Evolutionary conservation across 2,329 filamentous ascomycete genomes (phyloP).

Genomic region (Scytalidium sp.): DNA sequence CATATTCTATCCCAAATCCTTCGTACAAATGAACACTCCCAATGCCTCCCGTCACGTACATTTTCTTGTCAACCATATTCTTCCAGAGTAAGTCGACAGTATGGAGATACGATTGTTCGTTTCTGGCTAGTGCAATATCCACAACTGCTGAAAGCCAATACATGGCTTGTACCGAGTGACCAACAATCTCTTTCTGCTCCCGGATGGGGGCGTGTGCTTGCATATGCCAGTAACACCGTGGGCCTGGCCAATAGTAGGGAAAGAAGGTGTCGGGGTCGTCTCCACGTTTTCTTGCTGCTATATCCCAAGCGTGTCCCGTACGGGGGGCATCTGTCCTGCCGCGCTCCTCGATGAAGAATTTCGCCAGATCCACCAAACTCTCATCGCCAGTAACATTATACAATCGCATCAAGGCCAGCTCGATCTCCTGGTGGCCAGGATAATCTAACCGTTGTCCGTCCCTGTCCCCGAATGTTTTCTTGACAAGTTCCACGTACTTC

Average conservation of each 20-base stretch:
- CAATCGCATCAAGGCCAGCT: background rate
- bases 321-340: background rate
- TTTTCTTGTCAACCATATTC: background rate
- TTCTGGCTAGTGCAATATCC: background rate
- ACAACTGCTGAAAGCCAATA: background rate
- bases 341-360: background rate
- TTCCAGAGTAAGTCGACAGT: background rate
- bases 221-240: background rate
- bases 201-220: background rate
- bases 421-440: background rate
- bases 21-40: background rate
- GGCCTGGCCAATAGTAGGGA: background rate
- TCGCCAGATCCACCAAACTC: background rate
- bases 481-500: no score
- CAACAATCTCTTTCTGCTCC: background rate
- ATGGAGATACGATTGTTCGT: no score
- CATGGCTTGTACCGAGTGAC: background rate
- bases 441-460: no score
- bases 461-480: no score
- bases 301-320: no score
- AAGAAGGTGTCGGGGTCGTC: background rate
- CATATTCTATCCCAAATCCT: background rate
- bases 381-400: background rate
- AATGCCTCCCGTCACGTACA: background rate
- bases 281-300: no score